Evolutionary conservation across 2,329 filamentous ascomycete genomes (phyloP).

Genomic region (Anthostomella pinea): DNA sequence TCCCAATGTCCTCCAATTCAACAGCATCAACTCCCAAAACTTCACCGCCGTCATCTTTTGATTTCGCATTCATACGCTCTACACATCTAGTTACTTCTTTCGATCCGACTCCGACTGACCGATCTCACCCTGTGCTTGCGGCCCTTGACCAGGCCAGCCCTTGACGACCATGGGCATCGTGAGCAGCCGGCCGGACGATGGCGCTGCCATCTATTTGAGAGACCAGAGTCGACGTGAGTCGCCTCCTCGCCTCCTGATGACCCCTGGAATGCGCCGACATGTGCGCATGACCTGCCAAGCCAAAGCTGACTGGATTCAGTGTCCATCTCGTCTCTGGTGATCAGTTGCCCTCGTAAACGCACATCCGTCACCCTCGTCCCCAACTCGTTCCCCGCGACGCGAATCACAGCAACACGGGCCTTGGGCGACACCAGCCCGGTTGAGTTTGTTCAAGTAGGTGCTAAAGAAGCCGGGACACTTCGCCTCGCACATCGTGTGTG

Average conservation of each 20-base stretch:
- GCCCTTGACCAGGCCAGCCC: slow-evolving; percentile 28
- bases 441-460: slow-evolving; percentile 85
- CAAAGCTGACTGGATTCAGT: slow-evolving; percentile 53
- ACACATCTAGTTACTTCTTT: too few relatives aligned
- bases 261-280: slow-evolving; percentile 18
- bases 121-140: slow-evolving; percentile 15
- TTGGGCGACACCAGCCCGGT: slow-evolving; percentile 70
- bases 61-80: too few relatives aligned
- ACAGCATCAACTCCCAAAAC: slow-evolving; percentile 19
- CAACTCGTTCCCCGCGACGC: slow-evolving; percentile 82
- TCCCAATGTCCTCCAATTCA: slow-evolving; percentile 24
- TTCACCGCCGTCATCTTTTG: too few relatives aligned
- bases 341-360: slow-evolving; percentile 77
- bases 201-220: slow-evolving; percentile 74
- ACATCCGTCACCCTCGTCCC: slow-evolving; percentile 75
- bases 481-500: slow-evolving; percentile 11
- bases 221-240: slow-evolving; percentile 83
- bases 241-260: slow-evolving; percentile 34
- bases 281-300: neutral
- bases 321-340: slow-evolving; percentile 76
- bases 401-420: slow-evolving; percentile 70
- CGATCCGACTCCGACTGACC: too few relatives aligned
- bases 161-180: slow-evolving; percentile 76
- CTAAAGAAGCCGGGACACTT: slow-evolving; percentile 10
- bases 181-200: slow-evolving; percentile 84